These are phyloP conservation scores for Earliella scabrosa DNA, from an alignment of 1,284 basidiomycete species.

Conservation along the genomic window DNA sequence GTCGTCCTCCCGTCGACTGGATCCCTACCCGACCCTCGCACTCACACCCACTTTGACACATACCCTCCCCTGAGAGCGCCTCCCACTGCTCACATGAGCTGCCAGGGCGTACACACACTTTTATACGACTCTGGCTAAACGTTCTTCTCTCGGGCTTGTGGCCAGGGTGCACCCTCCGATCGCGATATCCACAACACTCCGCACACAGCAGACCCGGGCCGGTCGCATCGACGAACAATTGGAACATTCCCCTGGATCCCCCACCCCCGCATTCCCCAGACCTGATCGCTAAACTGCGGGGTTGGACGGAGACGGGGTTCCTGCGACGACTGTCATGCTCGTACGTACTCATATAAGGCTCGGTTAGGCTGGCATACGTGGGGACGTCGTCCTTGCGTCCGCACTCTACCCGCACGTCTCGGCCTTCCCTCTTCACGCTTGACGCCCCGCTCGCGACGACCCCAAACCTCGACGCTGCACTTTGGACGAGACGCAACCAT, in stretches of 20 bases:
- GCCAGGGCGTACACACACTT: too few species aligned
- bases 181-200: too few species aligned
- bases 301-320: neutral
- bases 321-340: neutral
- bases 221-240: too few species aligned
- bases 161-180: neutral
- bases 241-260: too few species aligned
- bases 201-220: too few species aligned
- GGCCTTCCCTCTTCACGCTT: neutral
- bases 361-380: neutral
- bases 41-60: neutral
- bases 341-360: neutral
- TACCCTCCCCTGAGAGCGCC: neutral
- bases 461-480: too few species aligned
- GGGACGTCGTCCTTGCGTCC: neutral
- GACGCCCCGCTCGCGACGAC: neutral
- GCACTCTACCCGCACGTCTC: neutral
- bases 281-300: too few species aligned
- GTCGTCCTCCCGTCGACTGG: too few species aligned
- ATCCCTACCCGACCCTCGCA: neutral
- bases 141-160: too few species aligned
- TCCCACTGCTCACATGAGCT: slow-evolving; percentile 5
- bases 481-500: neutral
- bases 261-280: too few species aligned
- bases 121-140: neutral